A percentile compares a stretch with the other conserved stretches of the same genome.
Conservation (phyloP, 371 early-diverging fungal species). For the Batkoa obscura region DNA sequence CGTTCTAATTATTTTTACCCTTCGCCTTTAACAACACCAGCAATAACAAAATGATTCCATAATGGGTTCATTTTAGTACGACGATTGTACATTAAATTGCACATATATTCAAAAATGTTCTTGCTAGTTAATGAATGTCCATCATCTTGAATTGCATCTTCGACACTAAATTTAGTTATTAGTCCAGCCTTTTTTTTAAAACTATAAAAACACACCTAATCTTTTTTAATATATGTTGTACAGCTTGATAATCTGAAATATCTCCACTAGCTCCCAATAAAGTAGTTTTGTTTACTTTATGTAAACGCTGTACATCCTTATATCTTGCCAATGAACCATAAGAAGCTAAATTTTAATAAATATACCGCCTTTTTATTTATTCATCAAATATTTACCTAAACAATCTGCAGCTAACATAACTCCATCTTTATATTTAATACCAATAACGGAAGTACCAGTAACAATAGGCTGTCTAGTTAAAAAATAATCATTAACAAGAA, state of each 20-base stretch:
- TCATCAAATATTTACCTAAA: constrained; percentile 32
- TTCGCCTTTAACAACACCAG: constrained; percentile 63
- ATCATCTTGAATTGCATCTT: constrained; percentile 75
- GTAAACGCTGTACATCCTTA: constrained; percentile 75
- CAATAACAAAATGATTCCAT: constrained; percentile 90
- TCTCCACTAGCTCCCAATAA: constrained; percentile 89
- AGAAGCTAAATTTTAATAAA: constrained; percentile 38
- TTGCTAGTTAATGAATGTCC: constrained; percentile 68
- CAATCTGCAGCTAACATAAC: constrained; percentile 95
- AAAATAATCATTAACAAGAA: neutral
- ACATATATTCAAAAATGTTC: constrained; percentile 77
- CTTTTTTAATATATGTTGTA: constrained; percentile 64
- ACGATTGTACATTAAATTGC: constrained; percentile 85
- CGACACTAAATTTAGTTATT: constrained; percentile 30
- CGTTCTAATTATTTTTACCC: constrained; percentile 12
- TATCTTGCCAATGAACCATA: constrained; percentile 93
- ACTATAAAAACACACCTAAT: constrained; percentile 42
- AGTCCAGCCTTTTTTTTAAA: neutral
- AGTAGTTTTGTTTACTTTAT: constrained; percentile 60
- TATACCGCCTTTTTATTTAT: too few relatives aligned
- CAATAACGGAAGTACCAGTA: constrained; percentile 92
- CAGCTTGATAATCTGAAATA: constrained; percentile 84
- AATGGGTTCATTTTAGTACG: constrained; percentile 86
- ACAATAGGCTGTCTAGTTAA: constrained; percentile 61
- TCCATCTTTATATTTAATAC: constrained; percentile 91